Evolutionary conservation across 257 asterid genomes (phyloP), one percentile per base, ranked within the genome.

Genomic region (Petunia axillaris): DNA sequence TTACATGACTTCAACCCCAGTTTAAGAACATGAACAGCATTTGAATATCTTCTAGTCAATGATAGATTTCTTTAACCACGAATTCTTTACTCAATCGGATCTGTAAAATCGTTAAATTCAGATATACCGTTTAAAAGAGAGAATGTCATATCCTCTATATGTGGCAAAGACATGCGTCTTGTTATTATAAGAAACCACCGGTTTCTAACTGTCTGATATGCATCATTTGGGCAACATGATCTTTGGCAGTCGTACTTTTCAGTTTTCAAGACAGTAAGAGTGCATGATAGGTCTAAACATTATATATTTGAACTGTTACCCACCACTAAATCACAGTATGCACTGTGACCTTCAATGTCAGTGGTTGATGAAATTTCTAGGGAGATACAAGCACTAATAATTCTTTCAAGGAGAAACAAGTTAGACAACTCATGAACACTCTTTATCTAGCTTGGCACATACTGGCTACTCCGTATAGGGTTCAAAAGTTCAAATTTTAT

Each of bases 271-370:
- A 68, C 6, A 16, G n/a, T 44, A 44, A 39, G 35, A 68, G 58
- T 4, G 76, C 16, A 1, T 68, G 57, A 8, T 68, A 44, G 76
- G 40, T 16, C 41, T 67, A 67, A 68, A 4, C 9, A 44, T 8
- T 68, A 46, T n/a, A 66, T 16, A 37, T 44, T 1, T 16, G 4
- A 68, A 16, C 9, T 43, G 9, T 68, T 68, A 44, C 44, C 1
- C 4, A 68, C 76, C 40, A 44, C 2, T 43, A 68, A 16, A 68
- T 44, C 57, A n/a, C 40, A 16, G 3, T 16, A 44, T 44, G 58
- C 76, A 68, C 76, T 68, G 57, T 8, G 2, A 68, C 39, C 57
- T 9, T 46, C 59, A 70, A 70, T 46, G 76, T 25, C 76, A 8
- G 41, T 46, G 58, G 41, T 9, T 46, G 43, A 46, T 70, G 40